phyloP scores from a whole-genome alignment of 176 grass and related monocot genomes.

The Zea luxurians region DNA sequence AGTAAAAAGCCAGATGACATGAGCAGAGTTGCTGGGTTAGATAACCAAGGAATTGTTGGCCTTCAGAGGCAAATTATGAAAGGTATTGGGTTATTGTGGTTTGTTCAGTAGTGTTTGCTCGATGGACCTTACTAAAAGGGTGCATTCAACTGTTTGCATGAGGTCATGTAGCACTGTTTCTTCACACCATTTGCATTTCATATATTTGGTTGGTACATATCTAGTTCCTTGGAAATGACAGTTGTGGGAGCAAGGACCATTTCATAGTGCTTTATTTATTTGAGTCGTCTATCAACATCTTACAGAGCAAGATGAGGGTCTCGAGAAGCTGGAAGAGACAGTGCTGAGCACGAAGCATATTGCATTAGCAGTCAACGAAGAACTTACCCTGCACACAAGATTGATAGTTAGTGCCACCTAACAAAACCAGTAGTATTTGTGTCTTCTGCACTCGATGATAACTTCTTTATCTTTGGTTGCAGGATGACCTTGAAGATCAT shows the following conservation, averaged over 20 bases:
- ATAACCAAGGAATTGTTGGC: too few relatives aligned
- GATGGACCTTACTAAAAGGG: neutral
- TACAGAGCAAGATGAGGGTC: slow-evolving; percentile 91
- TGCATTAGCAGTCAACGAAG: slow-evolving; percentile 95
- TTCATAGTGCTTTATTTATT: neutral
- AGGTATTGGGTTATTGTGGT: slow-evolving; percentile 48
- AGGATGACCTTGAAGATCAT: slow-evolving; percentile 82
- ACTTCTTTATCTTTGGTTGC: slow-evolving; percentile 44
- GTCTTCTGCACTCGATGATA: neutral
- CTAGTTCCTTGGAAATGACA: neutral
- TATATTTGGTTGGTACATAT: slow-evolving; percentile 5
- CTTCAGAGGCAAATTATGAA: slow-evolving; percentile 63
- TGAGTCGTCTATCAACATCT: neutral
- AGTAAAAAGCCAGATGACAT: too few relatives aligned
- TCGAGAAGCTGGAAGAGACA: slow-evolving; percentile 91
- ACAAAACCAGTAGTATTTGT: neutral
- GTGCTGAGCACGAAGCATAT: slow-evolving; percentile 97
- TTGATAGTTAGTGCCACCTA: slow-evolving; percentile 67
- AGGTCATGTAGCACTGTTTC: neutral
- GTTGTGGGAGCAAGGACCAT: neutral
- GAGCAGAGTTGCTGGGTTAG: too few relatives aligned
- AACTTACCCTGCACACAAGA: slow-evolving; percentile 86
- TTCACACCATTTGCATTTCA: slow-evolving; percentile 14
- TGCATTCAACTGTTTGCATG: neutral
- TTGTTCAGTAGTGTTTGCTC: neutral